Conservation (phyloP, 1,284 basidiomycete species). For the Dichomitus squalens region DNA sequence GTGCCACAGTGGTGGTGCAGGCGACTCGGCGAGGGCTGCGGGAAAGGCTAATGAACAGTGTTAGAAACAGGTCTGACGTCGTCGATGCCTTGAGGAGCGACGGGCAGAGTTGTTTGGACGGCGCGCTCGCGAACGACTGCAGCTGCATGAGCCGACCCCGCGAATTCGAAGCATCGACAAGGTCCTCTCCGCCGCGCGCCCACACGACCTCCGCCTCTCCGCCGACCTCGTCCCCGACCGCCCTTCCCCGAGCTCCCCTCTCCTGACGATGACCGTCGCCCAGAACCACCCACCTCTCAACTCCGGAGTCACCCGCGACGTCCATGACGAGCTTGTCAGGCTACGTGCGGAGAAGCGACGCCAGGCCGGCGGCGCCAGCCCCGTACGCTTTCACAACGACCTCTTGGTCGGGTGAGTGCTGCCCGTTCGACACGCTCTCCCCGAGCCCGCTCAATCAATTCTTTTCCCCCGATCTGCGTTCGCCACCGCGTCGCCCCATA, state of each 20-base stretch:
- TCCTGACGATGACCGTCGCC: slow-evolving; percentile 13
- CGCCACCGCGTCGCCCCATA: neutral
- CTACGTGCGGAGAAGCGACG: slow-evolving; percentile 45
- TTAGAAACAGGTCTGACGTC: too few relatives aligned
- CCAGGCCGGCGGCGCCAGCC: slow-evolving; percentile 53
- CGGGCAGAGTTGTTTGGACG: too few relatives aligned
- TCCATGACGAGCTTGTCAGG: slow-evolving; percentile 46
- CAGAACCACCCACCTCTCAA: slow-evolving; percentile 8
- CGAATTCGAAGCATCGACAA: neutral
- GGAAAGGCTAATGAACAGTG: too few relatives aligned
- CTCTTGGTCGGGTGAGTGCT: slow-evolving; percentile 56
- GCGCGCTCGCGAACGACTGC: too few relatives aligned
- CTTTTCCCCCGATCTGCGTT: neutral
- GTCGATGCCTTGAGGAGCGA: too few relatives aligned
- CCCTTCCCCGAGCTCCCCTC: neutral
- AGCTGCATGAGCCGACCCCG: neutral
- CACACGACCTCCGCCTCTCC: neutral
- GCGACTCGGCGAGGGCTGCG: too few relatives aligned
- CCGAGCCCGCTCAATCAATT: slow-evolving; percentile 4
- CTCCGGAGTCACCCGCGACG: slow-evolving; percentile 42
- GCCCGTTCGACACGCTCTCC: neutral
- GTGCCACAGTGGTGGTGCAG: too few relatives aligned
- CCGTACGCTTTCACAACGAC: slow-evolving; percentile 49
- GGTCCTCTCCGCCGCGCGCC: neutral
- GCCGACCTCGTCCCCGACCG: neutral